Percentiles rank a stretch among this genome's conserved stretches.
These are phyloP conservation scores for Argentina anserina DNA, from an alignment of 306 rosid species.

Conservation along the genomic window DNA sequence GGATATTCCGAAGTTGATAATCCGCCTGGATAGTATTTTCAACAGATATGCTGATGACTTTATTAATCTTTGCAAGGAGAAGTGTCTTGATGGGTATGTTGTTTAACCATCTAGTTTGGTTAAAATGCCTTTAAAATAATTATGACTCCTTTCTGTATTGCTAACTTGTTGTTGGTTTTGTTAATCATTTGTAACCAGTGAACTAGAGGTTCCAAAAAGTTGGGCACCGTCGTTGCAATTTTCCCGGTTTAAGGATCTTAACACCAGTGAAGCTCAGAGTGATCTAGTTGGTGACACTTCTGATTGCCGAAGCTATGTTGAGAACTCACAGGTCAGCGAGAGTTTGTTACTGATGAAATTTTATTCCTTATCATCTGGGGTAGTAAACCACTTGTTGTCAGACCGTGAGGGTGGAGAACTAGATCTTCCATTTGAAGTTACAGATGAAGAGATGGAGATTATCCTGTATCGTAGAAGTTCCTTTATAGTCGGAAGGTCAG, in stretches of 20 bases:
- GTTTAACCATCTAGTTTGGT: background rate
- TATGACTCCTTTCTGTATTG: background rate
- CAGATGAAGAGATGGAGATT: constrained; percentile 59
- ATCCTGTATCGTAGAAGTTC: constrained; percentile 52
- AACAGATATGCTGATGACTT: constrained; percentile 51
- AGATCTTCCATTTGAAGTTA: constrained; percentile 75
- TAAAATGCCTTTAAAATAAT: background rate
- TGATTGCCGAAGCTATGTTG: constrained; percentile 61
- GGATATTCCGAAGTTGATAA: constrained; percentile 50
- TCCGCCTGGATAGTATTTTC: constrained; percentile 53
- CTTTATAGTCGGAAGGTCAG: constrained; percentile 77
- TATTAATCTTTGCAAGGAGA: constrained; percentile 49
- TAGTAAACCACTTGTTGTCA: constrained; percentile 57
- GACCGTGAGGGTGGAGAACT: constrained; percentile 45
- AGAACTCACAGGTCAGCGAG: constrained; percentile 75
- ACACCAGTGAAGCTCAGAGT: constrained; percentile 18
- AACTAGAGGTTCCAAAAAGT: constrained; percentile 49
- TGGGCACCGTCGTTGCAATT: constrained; percentile 47
- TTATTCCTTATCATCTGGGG: constrained; percentile 51
- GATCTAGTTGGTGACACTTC: constrained; percentile 25
- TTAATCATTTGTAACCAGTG: constrained; percentile 26
- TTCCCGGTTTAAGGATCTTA: constrained; percentile 33
- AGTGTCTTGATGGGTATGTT: constrained; percentile 49
- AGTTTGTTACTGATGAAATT: constrained; percentile 78
- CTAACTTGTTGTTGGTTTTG: background rate